phyloP scores from a whole-genome alignment of 179 eudicot species.

The Pouteria campechiana region DNA sequence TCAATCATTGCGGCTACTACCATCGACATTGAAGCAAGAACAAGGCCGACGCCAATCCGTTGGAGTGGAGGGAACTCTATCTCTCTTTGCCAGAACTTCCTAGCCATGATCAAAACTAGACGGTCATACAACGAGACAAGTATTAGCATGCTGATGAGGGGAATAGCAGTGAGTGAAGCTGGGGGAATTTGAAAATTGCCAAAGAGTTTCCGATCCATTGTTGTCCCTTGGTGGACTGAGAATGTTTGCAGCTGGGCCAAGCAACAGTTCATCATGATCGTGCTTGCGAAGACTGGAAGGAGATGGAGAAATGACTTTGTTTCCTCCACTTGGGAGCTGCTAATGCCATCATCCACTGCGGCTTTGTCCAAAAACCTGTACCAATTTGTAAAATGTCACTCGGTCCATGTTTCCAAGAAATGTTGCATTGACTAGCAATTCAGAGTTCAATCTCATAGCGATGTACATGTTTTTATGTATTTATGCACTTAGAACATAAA shows the following conservation, averaged over 20 bases:
- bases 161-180: slow-evolving; percentile 88
- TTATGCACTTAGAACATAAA: background rate
- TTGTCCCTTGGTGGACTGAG: slow-evolving; percentile 86
- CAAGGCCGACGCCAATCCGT: slow-evolving; percentile 68
- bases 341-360: slow-evolving; percentile 34
- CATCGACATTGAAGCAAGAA: slow-evolving; percentile 72
- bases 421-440: background rate
- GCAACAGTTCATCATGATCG: slow-evolving; percentile 45
- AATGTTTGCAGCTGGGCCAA: slow-evolving; percentile 56
- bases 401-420: too few species aligned
- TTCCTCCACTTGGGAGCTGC: slow-evolving; percentile 60
- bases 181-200: slow-evolving; percentile 65
- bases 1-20: slow-evolving; percentile 67
- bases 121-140: slow-evolving; percentile 72
- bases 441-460: too few species aligned
- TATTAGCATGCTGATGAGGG: slow-evolving; percentile 70
- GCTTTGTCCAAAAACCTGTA: slow-evolving; percentile 51
- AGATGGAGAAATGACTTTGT: slow-evolving; percentile 37
- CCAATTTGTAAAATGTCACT: background rate
- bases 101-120: slow-evolving; percentile 54
- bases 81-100: slow-evolving; percentile 43
- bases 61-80: slow-evolving; percentile 75
- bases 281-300: slow-evolving; percentile 50
- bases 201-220: slow-evolving; percentile 60
- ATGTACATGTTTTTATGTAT: background rate